phyloP scores from a whole-genome alignment of 1,139 yeast species.

The Hyphopichia burtonii region DNA sequence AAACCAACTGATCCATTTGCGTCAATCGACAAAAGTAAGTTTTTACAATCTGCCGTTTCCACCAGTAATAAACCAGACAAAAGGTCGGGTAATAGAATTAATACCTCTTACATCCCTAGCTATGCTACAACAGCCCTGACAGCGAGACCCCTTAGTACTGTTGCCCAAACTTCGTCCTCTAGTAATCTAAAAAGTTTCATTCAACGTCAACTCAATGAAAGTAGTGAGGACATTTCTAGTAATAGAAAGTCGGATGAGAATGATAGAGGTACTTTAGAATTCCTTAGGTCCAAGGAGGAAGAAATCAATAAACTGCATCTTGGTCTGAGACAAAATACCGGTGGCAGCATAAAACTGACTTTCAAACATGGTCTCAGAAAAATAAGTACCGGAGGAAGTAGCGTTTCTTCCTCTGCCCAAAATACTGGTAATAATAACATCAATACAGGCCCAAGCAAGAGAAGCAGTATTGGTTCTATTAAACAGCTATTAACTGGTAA shows the following conservation, averaged over 20 bases:
- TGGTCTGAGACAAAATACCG: constrained; percentile 32
- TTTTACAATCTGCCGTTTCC: constrained; percentile 11
- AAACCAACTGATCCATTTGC: constrained; percentile 35
- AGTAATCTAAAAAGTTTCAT: constrained; percentile 31
- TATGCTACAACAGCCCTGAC: constrained; percentile 1
- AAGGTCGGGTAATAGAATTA: constrained; percentile 15
- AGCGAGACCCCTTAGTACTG: constrained; percentile 9
- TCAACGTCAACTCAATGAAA: constrained; percentile 31
- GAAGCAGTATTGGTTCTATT: constrained; percentile 42
- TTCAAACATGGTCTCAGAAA: constrained; percentile 36
- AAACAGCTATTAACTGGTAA: constrained; percentile 46
- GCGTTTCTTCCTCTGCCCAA: constrained; percentile 14
- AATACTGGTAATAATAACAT: constrained; percentile 20
- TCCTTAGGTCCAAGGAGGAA: constrained; percentile 52
- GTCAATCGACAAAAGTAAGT: constrained; percentile 35
- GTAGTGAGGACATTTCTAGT: constrained; percentile 17
- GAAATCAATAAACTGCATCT: constrained; percentile 11
- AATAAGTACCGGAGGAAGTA: constrained; percentile 41
- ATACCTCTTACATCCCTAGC: constrained; percentile 15
- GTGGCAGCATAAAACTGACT: constrained; percentile 44
- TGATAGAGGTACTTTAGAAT: constrained; percentile 46
- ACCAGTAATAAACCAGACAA: constrained; percentile 6
- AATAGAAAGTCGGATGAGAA: constrained; percentile 17
- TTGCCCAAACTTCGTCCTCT: constrained; percentile 10
- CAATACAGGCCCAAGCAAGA: constrained; percentile 18